These are phyloP conservation scores for Decorospora gaudefroyi DNA, from an alignment of 2,329 filamentous ascomycete species.

Conservation along the genomic window DNA sequence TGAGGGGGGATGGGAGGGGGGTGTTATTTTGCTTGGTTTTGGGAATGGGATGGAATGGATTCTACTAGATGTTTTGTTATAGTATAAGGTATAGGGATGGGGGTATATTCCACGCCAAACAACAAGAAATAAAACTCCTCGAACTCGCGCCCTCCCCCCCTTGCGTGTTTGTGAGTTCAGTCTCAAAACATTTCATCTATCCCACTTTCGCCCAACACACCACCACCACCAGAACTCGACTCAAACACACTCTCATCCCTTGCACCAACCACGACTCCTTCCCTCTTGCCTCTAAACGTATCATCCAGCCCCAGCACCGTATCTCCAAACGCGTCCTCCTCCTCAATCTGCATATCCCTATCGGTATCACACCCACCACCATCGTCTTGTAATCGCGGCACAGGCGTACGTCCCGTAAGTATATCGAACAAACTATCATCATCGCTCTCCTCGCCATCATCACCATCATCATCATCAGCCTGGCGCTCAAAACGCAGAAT, in stretches of 20 bases:
- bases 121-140: no score
- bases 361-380: not conserved
- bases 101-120: no score
- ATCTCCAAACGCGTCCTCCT: slow-evolving; percentile 28
- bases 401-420: slow-evolving; percentile 52
- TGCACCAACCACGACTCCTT: not conserved
- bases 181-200: slow-evolving; percentile 45
- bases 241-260: not conserved
- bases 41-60: not conserved
- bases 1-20: not conserved
- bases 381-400: slow-evolving; percentile 37
- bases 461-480: not conserved
- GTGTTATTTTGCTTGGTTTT: not conserved
- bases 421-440: slow-evolving; percentile 55
- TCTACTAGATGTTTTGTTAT: no score
- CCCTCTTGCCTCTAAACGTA: slow-evolving; percentile 50
- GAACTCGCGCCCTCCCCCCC: no score
- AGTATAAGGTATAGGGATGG: no score
- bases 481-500: slow-evolving; percentile 37
- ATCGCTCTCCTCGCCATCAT: slow-evolving; percentile 14
- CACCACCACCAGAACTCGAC: slow-evolving; percentile 5
- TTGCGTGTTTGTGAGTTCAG: not conserved
- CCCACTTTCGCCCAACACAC: slow-evolving; percentile 39
- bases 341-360: slow-evolving; percentile 9
- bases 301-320: slow-evolving; percentile 47